Conservation (phyloP, 208 protist genomes). For the Leishmania mexicana region DNA sequence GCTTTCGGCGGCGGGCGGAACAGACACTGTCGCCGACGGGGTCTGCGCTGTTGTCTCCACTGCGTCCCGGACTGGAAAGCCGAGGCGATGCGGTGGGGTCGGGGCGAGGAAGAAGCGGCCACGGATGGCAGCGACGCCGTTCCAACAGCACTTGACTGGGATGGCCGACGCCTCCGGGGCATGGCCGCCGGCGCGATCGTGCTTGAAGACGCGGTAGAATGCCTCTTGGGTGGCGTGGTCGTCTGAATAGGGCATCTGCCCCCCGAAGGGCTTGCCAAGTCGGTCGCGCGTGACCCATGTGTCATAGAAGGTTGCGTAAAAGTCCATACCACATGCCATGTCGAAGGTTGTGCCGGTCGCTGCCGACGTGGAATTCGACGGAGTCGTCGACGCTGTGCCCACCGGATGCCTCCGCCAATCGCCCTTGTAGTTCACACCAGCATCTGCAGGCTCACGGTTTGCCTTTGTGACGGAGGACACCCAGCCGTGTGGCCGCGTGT, state of each 20-base stretch:
- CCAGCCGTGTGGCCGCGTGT: conserved; percentile 36
- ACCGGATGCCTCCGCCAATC: not conserved
- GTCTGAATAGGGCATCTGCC: conserved; percentile 55
- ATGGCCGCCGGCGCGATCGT: not conserved
- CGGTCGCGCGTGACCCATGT: conserved; percentile 65
- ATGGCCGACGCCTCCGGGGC: conserved; percentile 18
- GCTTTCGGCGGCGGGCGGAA: not conserved
- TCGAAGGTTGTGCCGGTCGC: conserved; percentile 51
- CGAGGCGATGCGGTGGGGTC: conserved; percentile 11
- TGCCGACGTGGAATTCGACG: not conserved
- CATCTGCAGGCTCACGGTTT: not conserved
- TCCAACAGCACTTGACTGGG: conserved; percentile 86
- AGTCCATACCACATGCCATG: conserved; percentile 89
- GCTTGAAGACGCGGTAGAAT: conserved; percentile 37
- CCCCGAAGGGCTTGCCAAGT: conserved; percentile 37
- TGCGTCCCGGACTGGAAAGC: not conserved
- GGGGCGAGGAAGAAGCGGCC: conserved; percentile 56
- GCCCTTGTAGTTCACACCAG: not conserved
- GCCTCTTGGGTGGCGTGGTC: conserved; percentile 44
- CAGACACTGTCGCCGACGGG: not conserved
- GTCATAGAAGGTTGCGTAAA: conserved; percentile 80
- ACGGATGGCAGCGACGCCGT: conserved; percentile 73
- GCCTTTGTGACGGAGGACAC: not conserved
- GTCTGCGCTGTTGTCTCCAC: not conserved
- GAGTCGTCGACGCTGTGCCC: not conserved